Base-by-base conservation (phyloP, 345 rosid species). In the Brassica carinata region DNA sequence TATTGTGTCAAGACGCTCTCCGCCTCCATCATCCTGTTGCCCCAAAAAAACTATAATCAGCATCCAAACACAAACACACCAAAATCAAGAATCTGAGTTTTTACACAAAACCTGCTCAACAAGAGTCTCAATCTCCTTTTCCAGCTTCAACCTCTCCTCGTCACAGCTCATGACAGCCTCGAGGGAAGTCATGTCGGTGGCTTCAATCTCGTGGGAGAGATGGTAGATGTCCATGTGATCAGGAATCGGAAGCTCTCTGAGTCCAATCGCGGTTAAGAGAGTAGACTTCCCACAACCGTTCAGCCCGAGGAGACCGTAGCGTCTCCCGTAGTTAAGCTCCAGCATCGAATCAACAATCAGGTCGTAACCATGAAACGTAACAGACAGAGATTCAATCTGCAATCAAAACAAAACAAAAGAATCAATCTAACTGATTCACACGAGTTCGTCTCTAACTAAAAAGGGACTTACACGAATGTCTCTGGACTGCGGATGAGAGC, bases 201-300 rank as follows among this genome's bases (percentile, higher is more conserved):
- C 99, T 85, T 96, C 98, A 75, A 93, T 96, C 85, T 92, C 98
- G 67, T 92, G 85, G 6, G 88, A 73, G 34, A 96, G 92, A 76
- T 96, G 98, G 79, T 90, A 88, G 69, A 96, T 93, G 80, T 96
- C 99, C 97, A 93, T 91, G 82, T 91, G 97, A 0, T 96, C 97
- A 0, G 99, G 99, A 80, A 96, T 96, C 2, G 99, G 99, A 4
- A 94, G 86, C 83, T 93, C 99, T 59, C 97, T 87, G 63, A 80
- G 85, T 19, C 99, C 99, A 58, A 96, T 90, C 5, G 98, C 92
- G 38, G 97, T 86, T 64, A 94, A 86, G 19, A 96, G 93, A 0
- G 99, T 96, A 23, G 98, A 96, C 83, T 96, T 96, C 4, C 99
- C 99, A 84, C 99, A 94, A 29, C 99, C 99, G 81, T 94, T 96